Base-by-base conservation (phyloP, 805 yeast genomes). In the Kluyveromyces lactis region DNA sequence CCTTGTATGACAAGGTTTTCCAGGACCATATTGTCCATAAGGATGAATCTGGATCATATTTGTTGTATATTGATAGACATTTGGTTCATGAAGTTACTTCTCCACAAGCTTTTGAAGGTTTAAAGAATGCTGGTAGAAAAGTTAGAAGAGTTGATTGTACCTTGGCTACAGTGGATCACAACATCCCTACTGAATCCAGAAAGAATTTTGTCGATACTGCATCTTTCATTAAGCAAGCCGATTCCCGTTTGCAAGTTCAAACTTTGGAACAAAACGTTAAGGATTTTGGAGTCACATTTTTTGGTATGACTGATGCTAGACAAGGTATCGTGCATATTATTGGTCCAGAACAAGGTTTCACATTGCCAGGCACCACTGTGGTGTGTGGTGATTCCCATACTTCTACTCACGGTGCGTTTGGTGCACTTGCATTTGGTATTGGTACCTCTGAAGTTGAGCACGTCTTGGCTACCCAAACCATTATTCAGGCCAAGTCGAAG, bases 321-420 rank as follows among this genome's bases (percentile, higher is more conserved):
- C 99, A 92, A 67, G 98, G 99, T 53, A 92, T 92, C 59, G 98
- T 92, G 41, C 99, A 92, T 64, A 86, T 92, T 50, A 95, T 92
- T 44, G 99, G 98, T 35, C 99, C 98, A 28, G 98, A 92, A 63
- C 97, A 92, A 67, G 98, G 97, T 38, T 92, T 92, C 68, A 92
- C 98, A 26, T 72, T 92, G 39, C 98, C 98, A 27, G 98, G 98
- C 53, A 87, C 97, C 38, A 92, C 98, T 3, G 96, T 92, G 26
- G 99, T 92, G 32, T 92, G 98, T 68, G 99, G 99, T 64, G 99
- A 92, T 63, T 87, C 97, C 3, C 99, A 92, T 63, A 92, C 98
- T 19, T 86, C 97, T 3, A 92, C 99, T 1, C 98, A 92, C 60
- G 98, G 99, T 55, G 98, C 98, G 32, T 92, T 92, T 59, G 98